Evolutionary conservation across 83 land plant genomes (phyloP).

Genomic region (Isoetes engelmannii): DNA sequence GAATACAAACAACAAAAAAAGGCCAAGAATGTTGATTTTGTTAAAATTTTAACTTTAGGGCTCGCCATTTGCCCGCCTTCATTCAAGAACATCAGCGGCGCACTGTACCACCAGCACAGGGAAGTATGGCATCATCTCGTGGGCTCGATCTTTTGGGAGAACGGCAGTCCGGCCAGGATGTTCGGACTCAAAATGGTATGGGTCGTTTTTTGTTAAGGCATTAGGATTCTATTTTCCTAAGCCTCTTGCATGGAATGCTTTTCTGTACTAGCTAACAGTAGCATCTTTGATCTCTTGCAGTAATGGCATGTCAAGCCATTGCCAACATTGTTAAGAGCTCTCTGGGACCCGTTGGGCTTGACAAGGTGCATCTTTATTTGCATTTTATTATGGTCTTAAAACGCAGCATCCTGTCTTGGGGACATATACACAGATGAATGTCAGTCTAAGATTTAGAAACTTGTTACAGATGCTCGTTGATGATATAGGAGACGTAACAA

Average conservation of each 20-base stretch:
- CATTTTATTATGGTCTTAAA: neutral
- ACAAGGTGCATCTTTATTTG: slow-evolving; percentile 47
- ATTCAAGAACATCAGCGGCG: no score
- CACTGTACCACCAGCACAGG: no score
- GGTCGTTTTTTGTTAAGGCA: neutral
- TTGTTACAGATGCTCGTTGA: slow-evolving; percentile 85
- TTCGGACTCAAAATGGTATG: slow-evolving; percentile 74
- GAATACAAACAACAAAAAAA: no score
- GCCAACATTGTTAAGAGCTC: slow-evolving; percentile 92
- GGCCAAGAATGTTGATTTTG: no score
- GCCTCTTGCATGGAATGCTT: no score
- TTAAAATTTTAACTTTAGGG: no score
- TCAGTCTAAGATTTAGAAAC: neutral
- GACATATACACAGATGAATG: neutral
- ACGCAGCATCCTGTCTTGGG: neutral
- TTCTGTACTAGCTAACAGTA: neutral
- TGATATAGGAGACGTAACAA: slow-evolving; percentile 95
- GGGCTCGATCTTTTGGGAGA: slow-evolving; percentile 58
- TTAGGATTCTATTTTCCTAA: no score
- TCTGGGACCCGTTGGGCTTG: slow-evolving; percentile 95
- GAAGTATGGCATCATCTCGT: no score
- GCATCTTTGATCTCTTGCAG: slow-evolving; percentile 26
- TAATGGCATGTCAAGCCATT: slow-evolving; percentile 82
- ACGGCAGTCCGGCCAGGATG: slow-evolving; percentile 76
- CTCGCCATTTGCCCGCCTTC: no score